phyloP scores from a whole-genome alignment of 2,329 filamentous ascomycete genomes.

The Colletotrichum simmondsii region DNA sequence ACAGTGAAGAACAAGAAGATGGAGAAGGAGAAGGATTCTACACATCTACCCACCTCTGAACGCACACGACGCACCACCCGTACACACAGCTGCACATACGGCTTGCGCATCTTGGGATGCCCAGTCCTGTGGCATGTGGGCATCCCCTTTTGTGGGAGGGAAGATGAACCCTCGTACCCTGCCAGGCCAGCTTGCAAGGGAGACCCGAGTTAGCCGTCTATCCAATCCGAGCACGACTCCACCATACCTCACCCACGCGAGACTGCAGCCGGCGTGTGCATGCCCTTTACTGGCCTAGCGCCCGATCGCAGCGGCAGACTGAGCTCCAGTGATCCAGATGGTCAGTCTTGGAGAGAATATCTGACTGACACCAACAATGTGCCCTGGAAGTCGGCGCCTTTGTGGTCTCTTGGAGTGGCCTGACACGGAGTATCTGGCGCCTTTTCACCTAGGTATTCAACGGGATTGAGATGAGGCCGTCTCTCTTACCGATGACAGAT shows the following conservation, averaged over 20 bases:
- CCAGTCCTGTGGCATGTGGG: constrained; percentile 2
- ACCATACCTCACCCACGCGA: constrained; percentile 7
- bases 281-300: neutral
- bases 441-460: neutral
- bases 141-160: neutral
- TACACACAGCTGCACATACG: neutral
- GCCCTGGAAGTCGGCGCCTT: neutral
- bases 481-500: neutral
- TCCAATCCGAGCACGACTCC: constrained; percentile 18
- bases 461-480: neutral
- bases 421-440: neutral
- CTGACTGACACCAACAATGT: constrained; percentile 12
- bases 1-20: too few relatives aligned
- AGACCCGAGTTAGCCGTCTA: constrained; percentile 6
- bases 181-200: constrained; percentile 9
- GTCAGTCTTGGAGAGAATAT: constrained; percentile 8
- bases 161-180: constrained; percentile 7
- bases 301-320: constrained; percentile 11
- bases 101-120: neutral
- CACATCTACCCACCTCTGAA: too few relatives aligned
- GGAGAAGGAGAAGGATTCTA: too few relatives aligned
- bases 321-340: constrained; percentile 16
- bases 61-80: too few relatives aligned
- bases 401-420: neutral
- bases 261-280: neutral